A percentile compares a stretch with the other conserved stretches of the same genome.
phyloP scores from a whole-genome alignment of 306 rosid genomes.

The Comarum palustre region DNA sequence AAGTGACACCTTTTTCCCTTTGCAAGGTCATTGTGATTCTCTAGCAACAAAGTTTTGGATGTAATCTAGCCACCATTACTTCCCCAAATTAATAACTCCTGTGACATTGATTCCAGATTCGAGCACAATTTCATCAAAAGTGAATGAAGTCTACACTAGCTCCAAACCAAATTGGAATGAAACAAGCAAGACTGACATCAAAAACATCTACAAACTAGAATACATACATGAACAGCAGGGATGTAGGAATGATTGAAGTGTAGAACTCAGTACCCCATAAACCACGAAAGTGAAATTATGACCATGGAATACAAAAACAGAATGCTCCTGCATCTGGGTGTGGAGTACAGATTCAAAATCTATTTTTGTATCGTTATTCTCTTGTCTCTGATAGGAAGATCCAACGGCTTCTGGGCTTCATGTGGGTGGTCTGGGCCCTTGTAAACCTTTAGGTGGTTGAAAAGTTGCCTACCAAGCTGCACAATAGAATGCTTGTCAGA shows the following conservation, averaged over 20 bases:
- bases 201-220: conserved; percentile 16
- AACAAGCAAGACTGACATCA: conserved; percentile 2
- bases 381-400: conserved; percentile 83
- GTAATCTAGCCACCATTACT: background rate
- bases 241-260: background rate
- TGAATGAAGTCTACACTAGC: conserved; percentile 9
- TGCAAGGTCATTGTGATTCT: background rate
- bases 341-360: conserved; percentile 16
- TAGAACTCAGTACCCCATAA: conserved; percentile 5
- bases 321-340: conserved; percentile 4
- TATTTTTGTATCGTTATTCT: conserved; percentile 59
- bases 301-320: background rate
- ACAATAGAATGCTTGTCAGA: conserved; percentile 4
- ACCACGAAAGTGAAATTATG: background rate
- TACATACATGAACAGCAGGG: conserved; percentile 9
- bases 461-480: conserved; percentile 94
- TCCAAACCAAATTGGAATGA: background rate
- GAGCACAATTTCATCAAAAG: conserved; percentile 11
- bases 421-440: conserved; percentile 90
- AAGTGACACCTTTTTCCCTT: background rate
- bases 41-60: background rate
- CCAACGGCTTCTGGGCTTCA: conserved; percentile 74
- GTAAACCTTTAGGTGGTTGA: conserved; percentile 92
- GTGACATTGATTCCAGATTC: background rate
- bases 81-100: background rate